Evolutionary conservation across 768 basidiomycete genomes (phyloP).

Genomic region (Exidia glandulosa): DNA sequence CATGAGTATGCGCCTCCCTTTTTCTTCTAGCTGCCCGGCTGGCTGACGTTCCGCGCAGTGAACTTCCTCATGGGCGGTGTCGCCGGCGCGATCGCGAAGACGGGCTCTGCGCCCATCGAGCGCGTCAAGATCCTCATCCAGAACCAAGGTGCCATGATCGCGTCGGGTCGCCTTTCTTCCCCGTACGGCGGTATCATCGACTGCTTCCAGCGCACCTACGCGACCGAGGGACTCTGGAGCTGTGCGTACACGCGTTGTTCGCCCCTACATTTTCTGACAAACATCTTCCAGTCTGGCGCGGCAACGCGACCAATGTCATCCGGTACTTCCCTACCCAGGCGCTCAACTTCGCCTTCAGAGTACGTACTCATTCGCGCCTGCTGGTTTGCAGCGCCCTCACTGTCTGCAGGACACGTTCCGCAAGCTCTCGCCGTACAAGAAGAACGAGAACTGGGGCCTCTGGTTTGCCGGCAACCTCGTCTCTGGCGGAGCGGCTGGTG

Average conservation of each 20-base stretch:
- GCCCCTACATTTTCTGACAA: background rate
- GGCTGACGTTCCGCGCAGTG: conserved; percentile 1
- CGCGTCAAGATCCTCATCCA: conserved; percentile 34
- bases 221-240: conserved; percentile 26
- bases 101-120: conserved; percentile 38
- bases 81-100: conserved; percentile 29
- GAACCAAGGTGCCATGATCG: conserved; percentile 23
- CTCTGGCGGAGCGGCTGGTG: conserved; percentile 34
- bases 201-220: conserved; percentile 23
- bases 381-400: background rate
- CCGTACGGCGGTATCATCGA: conserved; percentile 27
- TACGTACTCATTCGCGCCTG: background rate
- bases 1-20: background rate
- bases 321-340: conserved; percentile 38
- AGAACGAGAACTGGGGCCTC: conserved; percentile 23
- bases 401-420: conserved; percentile 25
- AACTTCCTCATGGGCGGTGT: conserved; percentile 17
- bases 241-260: conserved; percentile 15
- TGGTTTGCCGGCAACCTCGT: conserved; percentile 32
- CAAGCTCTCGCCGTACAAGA: conserved; percentile 25
- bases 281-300: conserved; percentile 28
- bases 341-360: conserved; percentile 34
- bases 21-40: background rate
- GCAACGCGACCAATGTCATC: conserved; percentile 32
- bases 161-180: conserved; percentile 21